These are phyloP conservation scores for Pleomassaria siparia DNA, from an alignment of 2,329 filamentous ascomycete species.

Conservation along the genomic window DNA sequence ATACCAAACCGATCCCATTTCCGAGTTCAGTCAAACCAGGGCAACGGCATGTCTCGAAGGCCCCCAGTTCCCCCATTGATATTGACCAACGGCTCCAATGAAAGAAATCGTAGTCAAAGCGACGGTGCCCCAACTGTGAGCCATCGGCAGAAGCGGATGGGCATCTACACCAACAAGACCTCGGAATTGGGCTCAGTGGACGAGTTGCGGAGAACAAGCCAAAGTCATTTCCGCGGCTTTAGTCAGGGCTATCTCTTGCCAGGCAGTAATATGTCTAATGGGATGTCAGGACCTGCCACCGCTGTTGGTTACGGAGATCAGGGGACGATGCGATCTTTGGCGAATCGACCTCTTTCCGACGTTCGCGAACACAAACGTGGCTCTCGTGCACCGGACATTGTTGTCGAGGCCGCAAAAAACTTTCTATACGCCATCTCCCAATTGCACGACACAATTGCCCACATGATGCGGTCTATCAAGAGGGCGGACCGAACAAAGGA, in stretches of 20 bases:
- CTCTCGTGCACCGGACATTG: conserved; percentile 49
- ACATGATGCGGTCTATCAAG: conserved; percentile 41
- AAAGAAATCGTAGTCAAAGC: conserved; percentile 66
- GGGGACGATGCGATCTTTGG: conserved; percentile 36
- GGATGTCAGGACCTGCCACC: conserved; percentile 35
- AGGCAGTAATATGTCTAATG: conserved; percentile 24
- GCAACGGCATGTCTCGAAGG: conserved; percentile 61
- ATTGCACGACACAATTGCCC: conserved; percentile 43
- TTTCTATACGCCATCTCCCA: conserved; percentile 59
- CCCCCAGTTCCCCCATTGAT: conserved; percentile 72
- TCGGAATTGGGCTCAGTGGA: conserved; percentile 57
- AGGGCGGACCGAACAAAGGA: conserved; percentile 47
- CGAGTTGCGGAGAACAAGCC: conserved; percentile 54
- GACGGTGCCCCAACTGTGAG: conserved; percentile 58
- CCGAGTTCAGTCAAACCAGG: conserved; percentile 69
- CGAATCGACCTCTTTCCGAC: conserved; percentile 57
- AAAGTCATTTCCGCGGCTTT: conserved; percentile 59
- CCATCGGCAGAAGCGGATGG: conserved; percentile 61
- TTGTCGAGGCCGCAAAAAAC: conserved; percentile 58
- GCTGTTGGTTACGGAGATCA: conserved; percentile 37
- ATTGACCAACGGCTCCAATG: conserved; percentile 66
- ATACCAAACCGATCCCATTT: conserved; percentile 82
- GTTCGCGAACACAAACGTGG: conserved; percentile 58
- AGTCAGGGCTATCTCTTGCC: conserved; percentile 57
- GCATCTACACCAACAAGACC: conserved; percentile 59